These are phyloP conservation scores for Ophiognomonia clavigignenti-juglandacearum DNA, from an alignment of 2,329 filamentous ascomycete genomes.

Conservation along the genomic window DNA sequence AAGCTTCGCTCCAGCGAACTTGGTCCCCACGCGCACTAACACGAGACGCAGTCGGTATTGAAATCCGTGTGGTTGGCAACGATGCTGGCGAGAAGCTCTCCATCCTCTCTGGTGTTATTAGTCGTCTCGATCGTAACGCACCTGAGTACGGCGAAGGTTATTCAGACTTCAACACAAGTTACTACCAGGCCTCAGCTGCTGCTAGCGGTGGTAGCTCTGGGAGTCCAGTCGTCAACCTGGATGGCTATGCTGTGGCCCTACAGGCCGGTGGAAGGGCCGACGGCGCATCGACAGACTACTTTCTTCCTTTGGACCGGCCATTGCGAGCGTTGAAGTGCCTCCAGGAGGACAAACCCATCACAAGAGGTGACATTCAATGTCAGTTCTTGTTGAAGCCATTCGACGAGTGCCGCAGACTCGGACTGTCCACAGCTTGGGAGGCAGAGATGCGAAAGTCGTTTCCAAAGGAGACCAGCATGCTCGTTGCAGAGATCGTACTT, in stretches of 20 bases:
- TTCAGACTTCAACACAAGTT: conserved; percentile 92
- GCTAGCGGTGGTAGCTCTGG: conserved; percentile 98
- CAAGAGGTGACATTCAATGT: conserved; percentile 95
- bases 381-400: conserved; percentile 97
- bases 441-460: conserved; percentile 76
- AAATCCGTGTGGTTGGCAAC: conserved; percentile 96
- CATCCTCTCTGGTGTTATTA: conserved; percentile 96
- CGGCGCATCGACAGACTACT: conserved; percentile 95
- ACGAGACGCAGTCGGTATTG: conserved; percentile 64
- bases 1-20: not conserved
- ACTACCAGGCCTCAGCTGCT: conserved; percentile 96
- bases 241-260: conserved; percentile 84
- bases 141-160: conserved; percentile 91
- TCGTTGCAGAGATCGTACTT: conserved; percentile 92
- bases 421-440: conserved; percentile 81
- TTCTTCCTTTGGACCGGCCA: conserved; percentile 87
- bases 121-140: conserved; percentile 89
- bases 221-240: conserved; percentile 93
- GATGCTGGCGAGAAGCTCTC: conserved; percentile 98
- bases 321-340: conserved; percentile 83
- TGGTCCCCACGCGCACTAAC: conserved; percentile 16
- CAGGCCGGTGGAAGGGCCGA: conserved; percentile 93
- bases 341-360: conserved; percentile 67
- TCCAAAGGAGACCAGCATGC: conserved; percentile 92
- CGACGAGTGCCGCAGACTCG: conserved; percentile 88